phyloP scores from a whole-genome alignment of 2,329 filamentous ascomycete species.

The Helotiales sp. region DNA sequence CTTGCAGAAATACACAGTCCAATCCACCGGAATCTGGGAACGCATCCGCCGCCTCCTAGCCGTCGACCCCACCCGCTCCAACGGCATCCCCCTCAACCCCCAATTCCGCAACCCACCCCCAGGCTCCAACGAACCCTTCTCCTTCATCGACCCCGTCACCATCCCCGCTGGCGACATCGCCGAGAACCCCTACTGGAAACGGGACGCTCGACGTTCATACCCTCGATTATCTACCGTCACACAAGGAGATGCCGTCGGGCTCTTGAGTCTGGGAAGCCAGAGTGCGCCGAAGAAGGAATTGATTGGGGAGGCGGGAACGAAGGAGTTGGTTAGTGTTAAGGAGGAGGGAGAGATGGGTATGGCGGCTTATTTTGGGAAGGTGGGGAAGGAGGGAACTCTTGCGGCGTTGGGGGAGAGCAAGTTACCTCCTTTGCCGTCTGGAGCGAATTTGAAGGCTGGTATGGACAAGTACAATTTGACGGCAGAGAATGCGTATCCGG shows the following conservation, averaged over 20 bases:
- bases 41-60: slow-evolving; percentile 74
- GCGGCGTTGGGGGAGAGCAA: slow-evolving; percentile 72
- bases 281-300: slow-evolving; percentile 80
- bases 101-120: slow-evolving; percentile 88
- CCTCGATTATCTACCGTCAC: slow-evolving; percentile 76
- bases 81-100: slow-evolving; percentile 88
- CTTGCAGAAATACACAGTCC: slow-evolving; percentile 88
- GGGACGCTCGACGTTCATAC: slow-evolving; percentile 81
- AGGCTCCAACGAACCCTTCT: slow-evolving; percentile 66
- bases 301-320: slow-evolving; percentile 71
- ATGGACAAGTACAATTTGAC: slow-evolving; percentile 68
- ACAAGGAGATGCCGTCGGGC: slow-evolving; percentile 81
- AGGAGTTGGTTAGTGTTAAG: slow-evolving; percentile 73
- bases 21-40: slow-evolving; percentile 88
- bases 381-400: slow-evolving; percentile 50
- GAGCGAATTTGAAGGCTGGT: slow-evolving; percentile 52
- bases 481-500: slow-evolving; percentile 69
- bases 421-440: slow-evolving; percentile 82
- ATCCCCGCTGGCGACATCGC: slow-evolving; percentile 83
- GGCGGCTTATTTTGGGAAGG: slow-evolving; percentile 69
- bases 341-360: slow-evolving; percentile 74
- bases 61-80: slow-evolving; percentile 85
- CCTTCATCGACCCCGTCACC: slow-evolving; percentile 81
- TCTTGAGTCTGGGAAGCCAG: slow-evolving; percentile 83
- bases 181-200: slow-evolving; percentile 96